Evolutionary conservation across 176 grass and related monocot species (phyloP), one percentile per base, ranked within the genome.

Genomic region (Avena insularis): DNA sequence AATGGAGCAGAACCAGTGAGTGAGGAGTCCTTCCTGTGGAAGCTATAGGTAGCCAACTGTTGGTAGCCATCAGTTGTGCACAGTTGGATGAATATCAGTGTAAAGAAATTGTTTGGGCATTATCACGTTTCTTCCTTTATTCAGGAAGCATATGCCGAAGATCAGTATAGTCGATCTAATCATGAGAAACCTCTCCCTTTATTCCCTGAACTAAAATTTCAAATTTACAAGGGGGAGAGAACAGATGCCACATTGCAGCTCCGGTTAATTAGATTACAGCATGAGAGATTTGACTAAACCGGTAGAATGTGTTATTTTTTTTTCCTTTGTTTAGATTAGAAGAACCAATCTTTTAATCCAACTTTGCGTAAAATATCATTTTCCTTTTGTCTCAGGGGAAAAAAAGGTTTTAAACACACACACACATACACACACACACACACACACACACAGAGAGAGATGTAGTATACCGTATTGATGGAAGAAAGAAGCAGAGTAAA

Each of bases 51-150:
- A 48, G 23, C 48, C 25, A 75, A 66, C 51, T 79, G 47, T 57
- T 67, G 19, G 2, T 10, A 69, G 66, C 89, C 59, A 84, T 58
- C 76, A 80, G 27, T 21, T 68, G 20, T 76, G 75, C 11, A 91
- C 60, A 80, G 66, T 67, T 43, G 49, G 67, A 29, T 48, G 6
- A 75, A 75, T 63, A 67, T 4, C 3, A 70, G 50, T 67, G 25
- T 8, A n/a, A 48, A 75, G 17, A 90, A 77, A 82, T 27, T 36
- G 59, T 35, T 40, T 58, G 54, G 59, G 49, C 46, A 29, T n/a
- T 59, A 36, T 72, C 20, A 60, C 5, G 51, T 71, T 16, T 84
- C 5, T 14, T 75, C 27, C 12, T 87, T 8, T 56, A 56, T 48
- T 49, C n/a, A 23, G 38, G 12, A 10, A 73, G 45, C 51, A 63